Percentiles rank a stretch among this genome's conserved stretches.
Conservation (phyloP, 352 stramenopile genomes). For the Phytophthora crassamura region DNA sequence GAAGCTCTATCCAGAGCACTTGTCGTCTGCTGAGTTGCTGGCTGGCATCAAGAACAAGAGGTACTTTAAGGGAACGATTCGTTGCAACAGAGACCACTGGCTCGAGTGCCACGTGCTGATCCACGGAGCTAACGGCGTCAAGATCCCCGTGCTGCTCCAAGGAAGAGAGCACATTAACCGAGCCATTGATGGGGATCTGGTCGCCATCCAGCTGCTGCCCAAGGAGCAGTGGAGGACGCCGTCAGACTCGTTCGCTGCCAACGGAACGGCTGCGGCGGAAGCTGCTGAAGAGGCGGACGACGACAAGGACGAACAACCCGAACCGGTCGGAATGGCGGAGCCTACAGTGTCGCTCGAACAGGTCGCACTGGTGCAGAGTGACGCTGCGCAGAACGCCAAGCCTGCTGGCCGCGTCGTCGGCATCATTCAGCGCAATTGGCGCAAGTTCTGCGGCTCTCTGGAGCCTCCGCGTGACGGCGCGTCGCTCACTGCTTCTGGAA, state of each 20-base stretch:
- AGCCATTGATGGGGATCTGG: constrained; percentile 98
- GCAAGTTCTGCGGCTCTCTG: constrained; percentile 94
- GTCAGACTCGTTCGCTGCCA: constrained; percentile 71
- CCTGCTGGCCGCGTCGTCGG: constrained; percentile 88
- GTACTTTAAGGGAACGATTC: constrained; percentile 91
- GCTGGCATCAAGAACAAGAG: constrained; percentile 88
- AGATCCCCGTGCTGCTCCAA: constrained; percentile 76
- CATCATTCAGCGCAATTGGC: constrained; percentile 94
- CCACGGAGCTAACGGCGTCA: constrained; percentile 64
- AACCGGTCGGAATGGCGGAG: constrained; percentile 58
- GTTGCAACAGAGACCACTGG: constrained; percentile 89
- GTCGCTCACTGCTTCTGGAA: constrained; percentile 50
- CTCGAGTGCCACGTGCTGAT: constrained; percentile 85
- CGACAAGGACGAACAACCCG: constrained; percentile 42
- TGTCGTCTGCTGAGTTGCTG: constrained; percentile 79
- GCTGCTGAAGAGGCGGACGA: constrained; percentile 53
- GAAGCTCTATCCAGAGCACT: constrained; percentile 81
- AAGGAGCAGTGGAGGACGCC: constrained; percentile 84
- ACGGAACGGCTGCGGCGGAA: constrained; percentile 46
- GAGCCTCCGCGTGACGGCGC: constrained; percentile 68
- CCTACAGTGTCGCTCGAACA: constrained; percentile 74
- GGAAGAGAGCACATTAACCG: constrained; percentile 94
- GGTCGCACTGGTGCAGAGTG: constrained; percentile 62
- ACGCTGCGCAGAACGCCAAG: constrained; percentile 58
- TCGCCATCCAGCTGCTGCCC: constrained; percentile 94